Percentiles rank a stretch among this genome's conserved stretches.
Conservation (phyloP, 2,329 filamentous ascomycete genomes). For the Aureobasidium sp. region DNA sequence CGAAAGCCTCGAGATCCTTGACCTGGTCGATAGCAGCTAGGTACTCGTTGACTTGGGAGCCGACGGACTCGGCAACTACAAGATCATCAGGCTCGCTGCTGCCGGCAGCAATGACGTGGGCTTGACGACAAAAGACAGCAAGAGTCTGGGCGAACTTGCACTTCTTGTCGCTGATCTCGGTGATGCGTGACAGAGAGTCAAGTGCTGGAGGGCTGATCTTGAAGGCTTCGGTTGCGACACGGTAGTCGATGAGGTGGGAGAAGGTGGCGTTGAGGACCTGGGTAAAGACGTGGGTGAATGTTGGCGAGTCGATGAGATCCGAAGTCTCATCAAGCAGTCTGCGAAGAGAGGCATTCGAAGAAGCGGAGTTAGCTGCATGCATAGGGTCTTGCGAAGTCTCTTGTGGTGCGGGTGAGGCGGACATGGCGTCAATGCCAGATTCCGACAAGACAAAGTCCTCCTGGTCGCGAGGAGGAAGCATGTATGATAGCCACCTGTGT, state of each 20-base stretch:
- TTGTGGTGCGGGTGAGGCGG: constrained; percentile 28
- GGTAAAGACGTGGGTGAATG: constrained; percentile 78
- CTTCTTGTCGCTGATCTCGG: constrained; percentile 38
- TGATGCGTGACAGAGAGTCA: constrained; percentile 39
- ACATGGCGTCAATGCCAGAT: constrained; percentile 58
- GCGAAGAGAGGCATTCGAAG: constrained; percentile 55
- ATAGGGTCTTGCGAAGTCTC: constrained; percentile 16
- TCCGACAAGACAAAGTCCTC: constrained; percentile 79
- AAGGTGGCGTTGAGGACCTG: constrained; percentile 83
- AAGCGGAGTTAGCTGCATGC: constrained; percentile 24
- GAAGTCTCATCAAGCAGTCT: constrained; percentile 90
- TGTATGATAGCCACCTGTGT: constrained; percentile 69
- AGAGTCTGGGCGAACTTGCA: constrained; percentile 81
- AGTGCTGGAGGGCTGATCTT: constrained; percentile 38
- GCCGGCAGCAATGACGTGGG: constrained; percentile 77
- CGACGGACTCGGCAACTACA: constrained; percentile 21
- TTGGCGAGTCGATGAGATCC: constrained; percentile 87
- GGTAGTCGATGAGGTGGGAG: constrained; percentile 70
- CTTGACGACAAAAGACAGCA: constrained; percentile 82
- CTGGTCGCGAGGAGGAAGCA: constrained; percentile 69
- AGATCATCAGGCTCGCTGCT: constrained; percentile 49
- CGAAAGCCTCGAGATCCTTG: constrained; percentile 69
- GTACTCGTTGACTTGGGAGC: constrained; percentile 37
- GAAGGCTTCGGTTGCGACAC: constrained; percentile 71
- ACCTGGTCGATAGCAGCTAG: constrained; percentile 64